phyloP scores from a whole-genome alignment of 2,329 filamentous ascomycete genomes.

The Hymenoscyphus repandus region DNA sequence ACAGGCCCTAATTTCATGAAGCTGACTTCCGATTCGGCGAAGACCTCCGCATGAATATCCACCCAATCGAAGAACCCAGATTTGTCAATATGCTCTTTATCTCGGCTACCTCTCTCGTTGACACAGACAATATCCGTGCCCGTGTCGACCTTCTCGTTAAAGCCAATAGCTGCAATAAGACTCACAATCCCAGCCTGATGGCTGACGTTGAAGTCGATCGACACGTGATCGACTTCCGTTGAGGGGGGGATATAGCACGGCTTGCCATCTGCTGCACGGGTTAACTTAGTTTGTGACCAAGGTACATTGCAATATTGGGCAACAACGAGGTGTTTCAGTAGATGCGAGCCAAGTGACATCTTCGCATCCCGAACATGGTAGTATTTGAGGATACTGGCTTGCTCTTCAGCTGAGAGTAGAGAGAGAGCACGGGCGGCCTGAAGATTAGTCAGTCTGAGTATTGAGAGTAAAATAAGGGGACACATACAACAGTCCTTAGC shows the following conservation, averaged over 20 bases:
- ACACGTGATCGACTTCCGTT: conserved; percentile 3
- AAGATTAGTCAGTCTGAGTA: neutral
- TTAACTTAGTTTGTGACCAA: conserved; percentile 55
- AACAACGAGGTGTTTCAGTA: conserved; percentile 69
- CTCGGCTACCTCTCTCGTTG: conserved; percentile 59
- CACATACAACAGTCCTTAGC: conserved; percentile 25
- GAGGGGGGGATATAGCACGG: conserved; percentile 35
- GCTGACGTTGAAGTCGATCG: conserved; percentile 65
- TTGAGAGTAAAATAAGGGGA: neutral
- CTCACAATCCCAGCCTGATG: conserved; percentile 74
- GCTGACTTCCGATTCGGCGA: conserved; percentile 55
- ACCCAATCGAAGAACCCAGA: conserved; percentile 64
- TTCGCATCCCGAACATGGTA: conserved; percentile 68
- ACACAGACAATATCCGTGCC: conserved; percentile 76
- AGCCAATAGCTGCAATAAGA: conserved; percentile 46
- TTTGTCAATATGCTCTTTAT: conserved; percentile 49
- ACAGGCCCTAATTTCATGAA: conserved; percentile 48
- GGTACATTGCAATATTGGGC: conserved; percentile 50
- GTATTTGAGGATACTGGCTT: conserved; percentile 52
- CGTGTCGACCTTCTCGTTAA: conserved; percentile 40
- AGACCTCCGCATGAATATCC: conserved; percentile 67
- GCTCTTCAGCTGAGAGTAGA: conserved; percentile 51
- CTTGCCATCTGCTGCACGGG: conserved; percentile 45
- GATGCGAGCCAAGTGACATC: conserved; percentile 65
- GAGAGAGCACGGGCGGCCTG: conserved; percentile 50